Percentiles rank a stretch among this genome's conserved stretches.
phyloP scores from a whole-genome alignment of 2,329 filamentous ascomycete genomes.

The Coniochaeta sp. region DNA sequence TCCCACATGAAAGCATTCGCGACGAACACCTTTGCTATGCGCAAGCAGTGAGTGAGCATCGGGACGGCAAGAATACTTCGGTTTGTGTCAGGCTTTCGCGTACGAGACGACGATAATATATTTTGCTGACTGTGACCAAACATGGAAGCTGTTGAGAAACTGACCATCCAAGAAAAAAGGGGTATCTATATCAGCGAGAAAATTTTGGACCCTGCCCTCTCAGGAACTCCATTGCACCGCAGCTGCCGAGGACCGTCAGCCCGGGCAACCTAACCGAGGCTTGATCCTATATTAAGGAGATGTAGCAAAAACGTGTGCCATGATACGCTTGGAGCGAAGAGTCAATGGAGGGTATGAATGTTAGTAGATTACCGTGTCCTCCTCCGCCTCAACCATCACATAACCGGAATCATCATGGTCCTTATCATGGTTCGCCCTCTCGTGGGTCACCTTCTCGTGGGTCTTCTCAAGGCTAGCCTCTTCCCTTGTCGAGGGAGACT shows the following conservation, averaged over 20 bases:
- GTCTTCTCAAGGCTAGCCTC: too few relatives aligned
- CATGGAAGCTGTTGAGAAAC: not conserved
- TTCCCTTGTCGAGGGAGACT: not conserved
- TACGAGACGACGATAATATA: not conserved
- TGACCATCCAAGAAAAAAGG: not conserved
- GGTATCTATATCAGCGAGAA: not conserved
- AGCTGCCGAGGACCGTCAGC: not conserved
- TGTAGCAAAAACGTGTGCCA: not conserved
- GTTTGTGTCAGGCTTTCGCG: not conserved
- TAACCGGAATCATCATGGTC: slow-evolving; percentile 65
- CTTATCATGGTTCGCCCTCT: slow-evolving; percentile 26
- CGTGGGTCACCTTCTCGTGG: slow-evolving; percentile 12
- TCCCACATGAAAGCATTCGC: not conserved
- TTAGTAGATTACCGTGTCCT: slow-evolving; percentile 89
- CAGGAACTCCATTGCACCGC: not conserved
- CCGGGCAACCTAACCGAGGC: not conserved
- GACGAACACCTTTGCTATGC: not conserved
- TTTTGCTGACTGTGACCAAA: not conserved
- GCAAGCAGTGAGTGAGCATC: not conserved
- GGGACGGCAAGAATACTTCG: not conserved
- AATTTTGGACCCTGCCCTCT: not conserved
- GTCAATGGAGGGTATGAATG: not conserved
- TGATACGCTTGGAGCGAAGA: not conserved
- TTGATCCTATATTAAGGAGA: not conserved
- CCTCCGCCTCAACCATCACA: slow-evolving; percentile 74